Evolutionary conservation across 2,329 filamentous ascomycete genomes (phyloP).

Genomic region (Exophiala phaeomuriformis): DNA sequence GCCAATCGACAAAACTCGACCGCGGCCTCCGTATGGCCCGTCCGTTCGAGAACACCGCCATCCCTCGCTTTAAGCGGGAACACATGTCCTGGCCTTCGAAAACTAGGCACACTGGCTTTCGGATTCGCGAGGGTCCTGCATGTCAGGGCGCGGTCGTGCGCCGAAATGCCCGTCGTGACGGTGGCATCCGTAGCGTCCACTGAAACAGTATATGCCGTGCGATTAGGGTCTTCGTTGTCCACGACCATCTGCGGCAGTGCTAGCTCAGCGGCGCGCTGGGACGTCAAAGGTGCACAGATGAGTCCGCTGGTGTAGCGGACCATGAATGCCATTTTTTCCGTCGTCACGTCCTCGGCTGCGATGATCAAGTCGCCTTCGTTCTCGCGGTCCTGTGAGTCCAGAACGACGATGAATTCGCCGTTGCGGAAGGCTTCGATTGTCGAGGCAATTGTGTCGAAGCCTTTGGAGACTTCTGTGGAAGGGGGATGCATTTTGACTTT

Average conservation of each 20-base stretch:
- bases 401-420: slow-evolving; percentile 90
- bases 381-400: slow-evolving; percentile 85
- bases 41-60: slow-evolving; percentile 72
- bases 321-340: slow-evolving; percentile 92
- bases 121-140: slow-evolving; percentile 70
- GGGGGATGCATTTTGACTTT: slow-evolving; percentile 10
- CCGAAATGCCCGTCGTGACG: slow-evolving; percentile 83
- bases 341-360: slow-evolving; percentile 73
- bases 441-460: slow-evolving; percentile 31
- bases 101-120: slow-evolving; percentile 48
- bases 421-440: slow-evolving; percentile 30
- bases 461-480: slow-evolving; percentile 10
- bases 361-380: slow-evolving; percentile 99
- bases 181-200: slow-evolving; percentile 68
- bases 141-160: slow-evolving; percentile 75
- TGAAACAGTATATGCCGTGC: slow-evolving; percentile 87
- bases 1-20: slow-evolving; percentile 83
- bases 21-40: slow-evolving; percentile 88
- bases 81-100: slow-evolving; percentile 82
- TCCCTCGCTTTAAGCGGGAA: slow-evolving; percentile 71
- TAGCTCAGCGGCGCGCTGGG: slow-evolving; percentile 61
- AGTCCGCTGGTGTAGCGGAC: slow-evolving; percentile 82
- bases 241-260: slow-evolving; percentile 82
- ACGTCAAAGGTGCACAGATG: slow-evolving; percentile 78
- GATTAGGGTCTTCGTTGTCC: slow-evolving; percentile 67